A percentile compares a stretch with the other conserved stretches of the same genome.
These are phyloP conservation scores for Fusarium mundagurra DNA, from an alignment of 2,329 filamentous ascomycete species.

Conservation along the genomic window DNA sequence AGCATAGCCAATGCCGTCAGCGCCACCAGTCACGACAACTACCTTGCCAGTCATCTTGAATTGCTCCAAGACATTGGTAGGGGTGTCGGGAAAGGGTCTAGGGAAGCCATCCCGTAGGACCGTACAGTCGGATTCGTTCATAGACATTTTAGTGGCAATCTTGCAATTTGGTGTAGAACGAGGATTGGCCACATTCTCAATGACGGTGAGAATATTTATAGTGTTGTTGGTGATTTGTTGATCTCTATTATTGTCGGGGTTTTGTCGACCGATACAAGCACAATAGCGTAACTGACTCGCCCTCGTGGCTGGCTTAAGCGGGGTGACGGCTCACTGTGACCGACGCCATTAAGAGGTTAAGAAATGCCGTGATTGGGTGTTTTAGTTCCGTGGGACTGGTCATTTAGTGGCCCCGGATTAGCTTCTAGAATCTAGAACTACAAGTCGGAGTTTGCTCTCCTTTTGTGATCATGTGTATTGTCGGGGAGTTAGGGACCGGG, in stretches of 20 bases:
- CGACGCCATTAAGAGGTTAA: background rate
- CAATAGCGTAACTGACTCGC: background rate
- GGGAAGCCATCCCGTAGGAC: slow-evolving; percentile 6
- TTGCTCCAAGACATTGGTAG: slow-evolving; percentile 48
- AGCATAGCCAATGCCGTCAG: slow-evolving; percentile 56
- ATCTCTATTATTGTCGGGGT: background rate
- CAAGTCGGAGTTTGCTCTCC: background rate
- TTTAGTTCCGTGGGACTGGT: background rate
- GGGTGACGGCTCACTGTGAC: background rate
- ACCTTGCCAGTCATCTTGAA: slow-evolving; percentile 52
- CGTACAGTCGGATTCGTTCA: background rate
- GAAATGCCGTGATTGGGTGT: background rate
- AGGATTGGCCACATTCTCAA: background rate
- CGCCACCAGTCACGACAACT: slow-evolving; percentile 54
- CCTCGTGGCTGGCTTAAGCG: background rate
- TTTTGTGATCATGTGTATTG: background rate
- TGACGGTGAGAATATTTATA: background rate
- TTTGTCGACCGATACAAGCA: background rate
- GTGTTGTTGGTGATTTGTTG: background rate
- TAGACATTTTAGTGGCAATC: background rate
- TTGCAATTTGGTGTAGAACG: background rate
- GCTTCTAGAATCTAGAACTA: background rate
- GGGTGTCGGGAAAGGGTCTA: slow-evolving; percentile 34
- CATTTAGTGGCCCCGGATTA: no score
- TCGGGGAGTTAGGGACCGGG: accelerated